Conservation (phyloP, 1,284 basidiomycete species). For the Moniliophthora roreri region DNA sequence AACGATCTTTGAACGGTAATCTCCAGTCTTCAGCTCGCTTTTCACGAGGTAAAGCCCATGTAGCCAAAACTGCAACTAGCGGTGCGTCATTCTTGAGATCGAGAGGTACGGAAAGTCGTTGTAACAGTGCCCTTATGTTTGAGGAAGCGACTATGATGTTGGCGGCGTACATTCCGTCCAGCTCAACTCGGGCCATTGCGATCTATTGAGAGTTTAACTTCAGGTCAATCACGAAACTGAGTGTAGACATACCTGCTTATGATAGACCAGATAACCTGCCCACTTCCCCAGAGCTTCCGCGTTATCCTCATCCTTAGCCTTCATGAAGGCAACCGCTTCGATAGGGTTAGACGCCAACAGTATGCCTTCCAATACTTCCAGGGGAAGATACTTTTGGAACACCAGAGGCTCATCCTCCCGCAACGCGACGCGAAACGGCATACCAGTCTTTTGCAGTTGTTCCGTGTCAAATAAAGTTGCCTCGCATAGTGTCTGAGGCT, state of each 20-base stretch:
- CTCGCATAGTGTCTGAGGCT: constrained; percentile 1
- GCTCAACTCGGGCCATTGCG: constrained; percentile 43
- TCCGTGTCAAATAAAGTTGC: constrained; percentile 4
- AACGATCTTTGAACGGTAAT: background rate
- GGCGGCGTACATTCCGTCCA: constrained; percentile 45
- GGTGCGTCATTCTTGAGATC: background rate
- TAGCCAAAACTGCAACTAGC: constrained; percentile 46
- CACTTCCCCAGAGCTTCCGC: constrained; percentile 38
- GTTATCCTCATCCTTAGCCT: constrained; percentile 36
- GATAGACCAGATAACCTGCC: constrained; percentile 42
- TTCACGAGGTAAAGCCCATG: constrained; percentile 36
- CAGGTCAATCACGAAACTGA: constrained; percentile 3
- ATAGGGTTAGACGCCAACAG: constrained; percentile 32
- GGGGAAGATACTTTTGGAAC: constrained; percentile 4
- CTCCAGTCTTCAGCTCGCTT: background rate
- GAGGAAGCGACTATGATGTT: constrained; percentile 18
- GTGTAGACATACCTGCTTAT: constrained; percentile 39
- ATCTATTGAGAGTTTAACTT: constrained; percentile 36
- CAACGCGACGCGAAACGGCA: constrained; percentile 14
- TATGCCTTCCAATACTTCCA: constrained; percentile 4
- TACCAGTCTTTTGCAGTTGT: background rate
- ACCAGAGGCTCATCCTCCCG: background rate
- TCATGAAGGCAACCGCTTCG: constrained; percentile 51
- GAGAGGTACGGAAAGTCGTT: background rate
- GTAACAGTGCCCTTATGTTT: background rate